Conservation (phyloP, 2,329 filamentous ascomycete genomes). For the Teratosphaeria viscida region DNA sequence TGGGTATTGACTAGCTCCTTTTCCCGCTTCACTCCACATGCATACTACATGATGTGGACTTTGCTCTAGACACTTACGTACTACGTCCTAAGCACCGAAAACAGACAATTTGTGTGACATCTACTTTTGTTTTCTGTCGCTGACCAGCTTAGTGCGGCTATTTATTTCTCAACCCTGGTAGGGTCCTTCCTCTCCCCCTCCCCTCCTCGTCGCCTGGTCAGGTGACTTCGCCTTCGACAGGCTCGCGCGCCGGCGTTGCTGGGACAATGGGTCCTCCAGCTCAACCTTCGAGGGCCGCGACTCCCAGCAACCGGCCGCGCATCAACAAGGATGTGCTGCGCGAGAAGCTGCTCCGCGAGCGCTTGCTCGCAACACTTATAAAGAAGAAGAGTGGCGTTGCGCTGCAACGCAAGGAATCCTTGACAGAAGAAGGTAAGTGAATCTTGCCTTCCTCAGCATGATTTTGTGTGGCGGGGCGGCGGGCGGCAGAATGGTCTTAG, state of each 20-base stretch:
- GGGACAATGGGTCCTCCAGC: neutral
- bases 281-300: neutral
- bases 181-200: neutral
- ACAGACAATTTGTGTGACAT: neutral
- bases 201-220: neutral
- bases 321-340: neutral
- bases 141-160: neutral
- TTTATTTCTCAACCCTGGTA: neutral
- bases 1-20: constrained; percentile 4
- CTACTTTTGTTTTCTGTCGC: neutral
- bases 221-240: neutral
- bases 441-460: neutral
- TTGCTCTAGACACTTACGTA: neutral
- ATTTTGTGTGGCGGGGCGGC: neutral
- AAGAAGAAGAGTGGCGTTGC: neutral
- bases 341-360: neutral
- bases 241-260: neutral
- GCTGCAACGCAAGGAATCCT: neutral
- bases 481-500: neutral
- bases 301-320: neutral
- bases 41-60: neutral
- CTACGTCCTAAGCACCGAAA: neutral
- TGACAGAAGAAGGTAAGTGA: neutral
- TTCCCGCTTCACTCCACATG: neutral
- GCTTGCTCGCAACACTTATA: neutral